Base-by-base conservation (phyloP, 1,139 yeast species). In the Kodamaea sp. region DNA sequence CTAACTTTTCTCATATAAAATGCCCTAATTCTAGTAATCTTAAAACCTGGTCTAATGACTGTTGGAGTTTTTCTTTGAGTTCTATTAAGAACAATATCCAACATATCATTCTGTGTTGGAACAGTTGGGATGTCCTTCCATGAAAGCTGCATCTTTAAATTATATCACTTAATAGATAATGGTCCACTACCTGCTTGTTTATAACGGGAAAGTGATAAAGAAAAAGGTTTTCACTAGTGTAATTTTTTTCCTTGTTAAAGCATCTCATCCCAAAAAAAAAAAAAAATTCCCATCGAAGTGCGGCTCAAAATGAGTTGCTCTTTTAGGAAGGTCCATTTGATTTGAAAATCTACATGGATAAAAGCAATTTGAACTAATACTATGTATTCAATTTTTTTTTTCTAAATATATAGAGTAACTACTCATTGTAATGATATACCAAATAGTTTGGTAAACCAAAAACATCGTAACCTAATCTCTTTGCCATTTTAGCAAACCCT, bases 31-130 rank as follows among this genome's bases (percentile, higher is more conserved):
- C 98, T 88, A 54, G 94, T 84, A 64, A 92, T 92, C 61, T 86
- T 84, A 73, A 90, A 94, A 45, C 98, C 98, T 6, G 96, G 88
- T 63, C 98, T 83, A 53, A 92, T 87, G 45, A 94, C 97, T 8
- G 98, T 92, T 37, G 98, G 98, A 3, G 98, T 92, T 68, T 92
- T 92, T 70, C 99, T 81, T 71, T 92, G 99, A 2, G 99, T 92
- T 61, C 97, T 79, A 75, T 92, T 92, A 53, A 92, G 84, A 49
- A 94, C 96, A 49, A 92, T 89, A 67, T 92, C 99, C 80, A 92
- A 76, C 77, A 90, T 77, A 58, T 92, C 97, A 65, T 85, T 87
- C 58, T 95, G 73, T 51, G 83, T 83, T 37, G 97, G 95, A 48
- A 92, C 96, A 37, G 95, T 82, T 30, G 97, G 95, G 58, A 92